Evolutionary conservation across 768 basidiomycete species (phyloP), one percentile per base, ranked within the genome.

Genomic region (Hygrophoropsis aurantiaca): DNA sequence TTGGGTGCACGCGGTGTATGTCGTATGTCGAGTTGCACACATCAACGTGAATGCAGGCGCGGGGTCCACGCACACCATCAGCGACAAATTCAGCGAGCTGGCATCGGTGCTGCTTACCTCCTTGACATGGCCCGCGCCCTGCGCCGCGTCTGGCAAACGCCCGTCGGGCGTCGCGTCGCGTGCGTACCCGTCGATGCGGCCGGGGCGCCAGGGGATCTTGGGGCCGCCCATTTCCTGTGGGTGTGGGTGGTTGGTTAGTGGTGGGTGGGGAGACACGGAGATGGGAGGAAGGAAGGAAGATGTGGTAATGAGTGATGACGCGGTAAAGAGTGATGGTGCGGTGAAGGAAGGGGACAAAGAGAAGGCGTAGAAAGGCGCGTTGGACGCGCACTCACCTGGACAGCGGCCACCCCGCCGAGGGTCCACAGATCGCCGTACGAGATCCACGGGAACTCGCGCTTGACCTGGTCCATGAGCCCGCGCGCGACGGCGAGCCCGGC

Each of bases 381-480:
- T 16, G 13, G 13, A 6, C 7, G 13, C 27, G 27, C 27, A 13
- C 64, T 16, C 45, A 78, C 77, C 75, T 90, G 88, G 42, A 97
- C 72, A 44, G 94, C 94, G 54, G 80, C 81, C 47, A 97, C 94
- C 61, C 95, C 95, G 44, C 74, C 95, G 32, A 99, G 85, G 20
- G 95, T 99, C 94, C 94, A 97, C 47, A 97, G 75, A 65, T 97
- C 94, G 53, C 94, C 94, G 65, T 97, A 98, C 48, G 81, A 87
- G 55, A 98, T 97, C 92, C 94, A 94, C 0, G 84, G 78, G 74
- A 87, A 91, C 58, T 95, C 81, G 44, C 82, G 60, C 74, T 98
- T 94, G 62, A 97, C 67, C 47, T 87, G 78, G 61, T 97, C 90
- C 81, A 97, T 85, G 49, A 90, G 66, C 5, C 66, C 75, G 47